phyloP scores from a whole-genome alignment of 164 flowering plant species.

The Amborella trichopoda region DNA sequence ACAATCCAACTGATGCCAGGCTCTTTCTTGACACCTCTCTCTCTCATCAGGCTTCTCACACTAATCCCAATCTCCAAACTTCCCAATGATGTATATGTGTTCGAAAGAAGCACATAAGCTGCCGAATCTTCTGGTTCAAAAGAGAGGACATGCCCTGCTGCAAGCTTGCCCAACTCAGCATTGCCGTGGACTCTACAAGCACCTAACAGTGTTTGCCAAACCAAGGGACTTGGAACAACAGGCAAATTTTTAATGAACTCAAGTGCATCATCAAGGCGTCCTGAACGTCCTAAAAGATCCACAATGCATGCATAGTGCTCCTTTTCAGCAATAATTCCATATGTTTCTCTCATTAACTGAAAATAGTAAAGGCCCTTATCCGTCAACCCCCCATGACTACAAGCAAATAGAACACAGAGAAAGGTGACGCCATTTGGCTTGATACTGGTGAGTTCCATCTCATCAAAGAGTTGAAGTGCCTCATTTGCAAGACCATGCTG shows the following conservation, averaged over 20 bases:
- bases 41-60: constrained; percentile 34
- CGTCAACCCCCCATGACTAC: constrained; percentile 46
- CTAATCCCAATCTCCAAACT: constrained; percentile 41
- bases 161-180: constrained; percentile 30
- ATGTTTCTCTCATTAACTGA: constrained; percentile 29
- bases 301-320: constrained; percentile 52
- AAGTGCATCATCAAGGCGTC: constrained; percentile 40
- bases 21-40: constrained; percentile 42
- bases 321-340: constrained; percentile 29
- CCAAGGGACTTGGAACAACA: constrained; percentile 16
- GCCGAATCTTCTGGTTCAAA: constrained; percentile 51
- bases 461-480: constrained; percentile 24
- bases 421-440: constrained; percentile 53
- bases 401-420: constrained; percentile 57
- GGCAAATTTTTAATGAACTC: constrained; percentile 31
- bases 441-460: constrained; percentile 25
- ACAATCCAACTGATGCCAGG: constrained; percentile 58
- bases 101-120: constrained; percentile 50
- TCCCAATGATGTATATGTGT: constrained; percentile 43
- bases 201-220: constrained; percentile 56
- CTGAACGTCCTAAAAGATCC: constrained; percentile 48
- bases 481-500: constrained; percentile 41
- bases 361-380: constrained; percentile 26
- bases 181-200: constrained; percentile 44
- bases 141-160: constrained; percentile 40